Percentiles rank a stretch among this genome's conserved stretches.
Evolutionary conservation across 2,329 filamentous ascomycete genomes (phyloP).

Genomic region (Thielaviopsis punctulata): DNA sequence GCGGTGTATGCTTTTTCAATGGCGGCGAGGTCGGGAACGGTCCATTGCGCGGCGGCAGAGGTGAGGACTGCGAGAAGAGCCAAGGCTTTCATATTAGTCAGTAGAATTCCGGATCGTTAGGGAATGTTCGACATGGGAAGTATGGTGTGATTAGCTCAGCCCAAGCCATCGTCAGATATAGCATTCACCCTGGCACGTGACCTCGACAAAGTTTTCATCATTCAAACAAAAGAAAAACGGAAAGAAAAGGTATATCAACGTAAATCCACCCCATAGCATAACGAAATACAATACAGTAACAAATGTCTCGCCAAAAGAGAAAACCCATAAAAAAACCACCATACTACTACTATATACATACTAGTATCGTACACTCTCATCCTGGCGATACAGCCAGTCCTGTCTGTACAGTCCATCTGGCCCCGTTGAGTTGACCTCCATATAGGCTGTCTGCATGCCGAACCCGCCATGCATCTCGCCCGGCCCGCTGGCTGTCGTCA

Average conservation of each 20-base stretch:
- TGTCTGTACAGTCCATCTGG: background rate
- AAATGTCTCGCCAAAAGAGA: too few relatives aligned
- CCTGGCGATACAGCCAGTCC: background rate
- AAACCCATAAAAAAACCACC: background rate
- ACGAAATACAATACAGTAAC: too few relatives aligned
- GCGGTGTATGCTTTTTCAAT: background rate
- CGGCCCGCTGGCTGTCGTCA: background rate
- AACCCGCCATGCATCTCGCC: background rate
- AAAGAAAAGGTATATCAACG: too few relatives aligned
- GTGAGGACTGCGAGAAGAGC: background rate
- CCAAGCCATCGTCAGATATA: too few relatives aligned
- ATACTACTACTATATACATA: background rate
- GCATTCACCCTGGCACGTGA: too few relatives aligned
- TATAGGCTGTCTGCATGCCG: background rate
- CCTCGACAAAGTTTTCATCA: too few relatives aligned
- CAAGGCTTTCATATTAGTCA: background rate
- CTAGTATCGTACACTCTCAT: background rate
- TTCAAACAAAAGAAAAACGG: too few relatives aligned
- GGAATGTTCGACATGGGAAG: too few relatives aligned
- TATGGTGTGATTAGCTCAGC: too few relatives aligned
- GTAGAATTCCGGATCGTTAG: background rate
- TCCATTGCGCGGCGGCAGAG: background rate
- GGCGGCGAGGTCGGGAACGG: background rate
- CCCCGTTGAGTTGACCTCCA: background rate
- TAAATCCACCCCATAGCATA: too few relatives aligned